phyloP scores from a whole-genome alignment of 352 stramenopile species.

The Peronospora belbahrii region DNA sequence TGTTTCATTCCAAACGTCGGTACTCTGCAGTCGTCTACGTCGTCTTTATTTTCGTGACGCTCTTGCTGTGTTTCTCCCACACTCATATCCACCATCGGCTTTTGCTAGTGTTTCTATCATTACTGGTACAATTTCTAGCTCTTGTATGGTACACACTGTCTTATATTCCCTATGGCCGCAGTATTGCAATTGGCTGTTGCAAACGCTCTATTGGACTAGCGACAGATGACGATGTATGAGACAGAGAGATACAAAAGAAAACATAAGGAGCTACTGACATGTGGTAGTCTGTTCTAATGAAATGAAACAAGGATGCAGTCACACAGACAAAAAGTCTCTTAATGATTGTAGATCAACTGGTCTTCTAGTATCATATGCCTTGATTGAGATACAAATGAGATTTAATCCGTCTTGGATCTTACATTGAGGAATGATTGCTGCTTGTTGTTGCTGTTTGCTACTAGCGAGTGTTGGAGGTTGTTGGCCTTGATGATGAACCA shows the following conservation, averaged over 20 bases:
- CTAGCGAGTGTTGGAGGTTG: constrained; percentile 40
- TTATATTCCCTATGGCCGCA: constrained; percentile 84
- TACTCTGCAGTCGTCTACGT: constrained; percentile 65
- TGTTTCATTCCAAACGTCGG: constrained; percentile 77
- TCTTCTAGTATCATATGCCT: not conserved
- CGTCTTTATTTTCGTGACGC: constrained; percentile 69
- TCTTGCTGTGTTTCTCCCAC: constrained; percentile 68
- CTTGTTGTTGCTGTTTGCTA: constrained; percentile 9
- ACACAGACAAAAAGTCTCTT: constrained; percentile 5
- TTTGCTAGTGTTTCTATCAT: constrained; percentile 60
- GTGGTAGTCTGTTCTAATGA: too few species aligned
- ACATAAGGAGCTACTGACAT: too few species aligned
- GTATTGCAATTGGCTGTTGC: constrained; percentile 55
- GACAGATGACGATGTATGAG: constrained; percentile 46
- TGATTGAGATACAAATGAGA: not conserved
- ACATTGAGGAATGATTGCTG: constrained; percentile 3
- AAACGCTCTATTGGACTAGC: constrained; percentile 45
- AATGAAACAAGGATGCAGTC: not conserved
- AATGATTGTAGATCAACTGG: constrained; percentile 1
- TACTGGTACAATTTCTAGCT: constrained; percentile 69
- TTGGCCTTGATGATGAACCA: constrained; percentile 81
- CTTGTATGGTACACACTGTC: constrained; percentile 84
- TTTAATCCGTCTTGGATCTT: constrained; percentile 55
- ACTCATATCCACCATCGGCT: constrained; percentile 61
- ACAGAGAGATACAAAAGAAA: too few species aligned